Evolutionary conservation across 2,329 filamentous ascomycete genomes (phyloP), one percentile per base, ranked within the genome.

Genomic region (Penicillium polonicum): DNA sequence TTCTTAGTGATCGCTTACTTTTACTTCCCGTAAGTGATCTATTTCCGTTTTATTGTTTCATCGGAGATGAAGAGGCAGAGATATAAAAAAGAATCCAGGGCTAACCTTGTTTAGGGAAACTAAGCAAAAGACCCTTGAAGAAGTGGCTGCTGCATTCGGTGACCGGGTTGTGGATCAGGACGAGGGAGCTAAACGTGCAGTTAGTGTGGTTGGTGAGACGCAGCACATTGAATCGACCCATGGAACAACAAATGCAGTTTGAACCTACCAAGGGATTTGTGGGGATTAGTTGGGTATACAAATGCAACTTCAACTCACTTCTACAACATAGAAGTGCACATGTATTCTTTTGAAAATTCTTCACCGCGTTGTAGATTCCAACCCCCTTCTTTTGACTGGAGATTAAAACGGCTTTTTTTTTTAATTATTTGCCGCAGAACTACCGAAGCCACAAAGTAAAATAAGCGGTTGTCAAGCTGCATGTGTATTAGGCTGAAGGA

Each of bases 1-100:
- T 85, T 83, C 70, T 65, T 84, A 0, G 68, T 76, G 2, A 60
- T 84, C 25, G 81, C 79, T 0, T 85, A 81, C 65, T 76, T 83
- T 50, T 84, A 79, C 65, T 85, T 83, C 69, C 82, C 82, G 70
- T 80, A 69, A 65, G 76, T 72, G 21, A 27, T 9, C 13, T 43
- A 54, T 29, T 25, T 48, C 19, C 3, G 19, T 23, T 35, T 17
- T 10, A 44, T 10, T 44, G 25, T 13, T 46, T 33, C 5, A 25
- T 13, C 9, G 2, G 21, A 48, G 23, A 25, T 13, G 43, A 48
- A 35, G 36, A 10, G 21, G 6, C 12, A 52, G 17, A 35, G 4
- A 35, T 23, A n/a, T 23, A 23, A 33, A 39, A 29, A 39, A n/a
- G 29, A 52, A 5, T 4, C 7, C 2, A 35, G 10, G 33, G 21